Evolutionary conservation across 2,329 filamentous ascomycete genomes (phyloP), one percentile per base, ranked within the genome.

Genomic region (Phyllosticta paracitricarpa): DNA sequence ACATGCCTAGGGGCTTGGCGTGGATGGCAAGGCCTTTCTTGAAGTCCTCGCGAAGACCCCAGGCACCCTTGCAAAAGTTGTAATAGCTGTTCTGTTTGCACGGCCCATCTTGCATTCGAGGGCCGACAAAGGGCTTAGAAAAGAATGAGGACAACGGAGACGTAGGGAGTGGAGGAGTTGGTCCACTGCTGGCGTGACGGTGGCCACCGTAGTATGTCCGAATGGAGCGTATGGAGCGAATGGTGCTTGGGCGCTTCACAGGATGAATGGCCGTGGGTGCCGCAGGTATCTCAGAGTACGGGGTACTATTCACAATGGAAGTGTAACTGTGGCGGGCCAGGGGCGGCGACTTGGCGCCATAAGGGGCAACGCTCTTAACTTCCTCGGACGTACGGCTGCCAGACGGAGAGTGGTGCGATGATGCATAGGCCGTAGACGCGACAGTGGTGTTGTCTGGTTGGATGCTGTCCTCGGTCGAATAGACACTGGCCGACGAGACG

Each of bases 61-160:
- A 75, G 2, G 73, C 69, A 35, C 73, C 73, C 67, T 74, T 74
- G 66, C 73, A 76, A 66, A 75, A 76, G 22, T 73, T 73, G 70
- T 71, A 74, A 66, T 75, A 75, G 62, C 71, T 68, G 64, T 75
- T 75, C n/a, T 69, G 67, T 63, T 73, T 75, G 66, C 69, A 71
- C 0, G 73, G 72, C 3, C 73, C 71, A 51, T 71, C 71, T 22
- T 56, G 58, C 58, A 60, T 60, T 12, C 53, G 58, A 2, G 25
- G 33, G 26, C 33, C 33, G 33, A 40, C 33, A 17, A 40, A 40
- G 4, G 33, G 33, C 33, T 40, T 40, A 10, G 33, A 40, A 5
- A 40, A 40, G 33, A 40, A 40, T 40, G 33, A 40, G 14, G 33
- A 40, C 33, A 40, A 12, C 14, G 33, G 33, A 40, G 33, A 40